A percentile compares a stretch with the other conserved stretches of the same genome.
Conservation (phyloP, 768 basidiomycete species). For the Rhizopogon salebrosus region DNA sequence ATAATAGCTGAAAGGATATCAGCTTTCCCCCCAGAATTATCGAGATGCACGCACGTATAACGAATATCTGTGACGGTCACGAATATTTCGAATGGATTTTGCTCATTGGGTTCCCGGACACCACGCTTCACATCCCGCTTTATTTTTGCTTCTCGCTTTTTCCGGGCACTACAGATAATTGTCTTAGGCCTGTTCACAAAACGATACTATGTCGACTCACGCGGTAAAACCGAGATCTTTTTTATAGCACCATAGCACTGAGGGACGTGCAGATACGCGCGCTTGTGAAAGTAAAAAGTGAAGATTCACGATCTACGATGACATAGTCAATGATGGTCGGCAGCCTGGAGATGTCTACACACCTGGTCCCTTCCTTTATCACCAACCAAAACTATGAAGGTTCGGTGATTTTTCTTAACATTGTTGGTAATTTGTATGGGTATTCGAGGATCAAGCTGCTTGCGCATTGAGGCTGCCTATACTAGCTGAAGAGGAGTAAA, state of each 20-base stretch:
- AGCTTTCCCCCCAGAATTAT: neutral
- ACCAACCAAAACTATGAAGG: slow-evolving; percentile 94
- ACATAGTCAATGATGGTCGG: neutral
- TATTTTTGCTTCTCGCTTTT: slow-evolving; percentile 95
- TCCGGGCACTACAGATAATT: slow-evolving; percentile 64
- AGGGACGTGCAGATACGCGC: slow-evolving; percentile 81
- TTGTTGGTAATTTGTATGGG: slow-evolving; percentile 90
- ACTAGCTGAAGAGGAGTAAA: neutral
- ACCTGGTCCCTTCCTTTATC: slow-evolving; percentile 92
- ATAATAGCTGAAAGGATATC: slow-evolving; percentile 63
- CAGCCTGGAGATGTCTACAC: slow-evolving; percentile 13
- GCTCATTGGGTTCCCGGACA: slow-evolving; percentile 89
- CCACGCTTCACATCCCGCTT: slow-evolving; percentile 95
- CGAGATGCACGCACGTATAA: slow-evolving; percentile 68
- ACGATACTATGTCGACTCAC: slow-evolving; percentile 34
- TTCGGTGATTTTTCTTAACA: slow-evolving; percentile 88
- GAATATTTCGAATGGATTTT: slow-evolving; percentile 97
- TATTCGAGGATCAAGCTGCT: slow-evolving; percentile 89
- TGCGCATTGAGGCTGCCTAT: slow-evolving; percentile 48
- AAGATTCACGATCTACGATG: slow-evolving; percentile 77
- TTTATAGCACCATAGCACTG: slow-evolving; percentile 98
- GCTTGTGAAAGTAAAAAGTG: slow-evolving; percentile 94
- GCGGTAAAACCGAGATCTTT: slow-evolving; percentile 96
- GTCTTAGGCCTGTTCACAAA: neutral
- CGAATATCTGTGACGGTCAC: slow-evolving; percentile 98